phyloP scores from a whole-genome alignment of 306 rosid genomes.

The barrel medic (Medicago truncatula) region DNA sequence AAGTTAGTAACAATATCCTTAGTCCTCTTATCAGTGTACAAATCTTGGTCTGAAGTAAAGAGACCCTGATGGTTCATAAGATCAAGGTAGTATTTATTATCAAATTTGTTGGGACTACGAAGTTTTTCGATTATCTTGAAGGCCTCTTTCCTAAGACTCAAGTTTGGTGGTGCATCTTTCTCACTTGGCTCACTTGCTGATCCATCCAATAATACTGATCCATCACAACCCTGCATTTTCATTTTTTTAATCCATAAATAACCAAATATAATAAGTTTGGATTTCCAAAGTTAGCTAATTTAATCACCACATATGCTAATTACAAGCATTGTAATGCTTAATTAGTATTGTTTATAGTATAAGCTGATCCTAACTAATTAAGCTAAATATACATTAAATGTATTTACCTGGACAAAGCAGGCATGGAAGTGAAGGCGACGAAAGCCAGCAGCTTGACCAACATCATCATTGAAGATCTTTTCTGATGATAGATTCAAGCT shows the following conservation, averaged over 20 bases:
- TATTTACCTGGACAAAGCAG: constrained; percentile 77
- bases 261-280: not conserved
- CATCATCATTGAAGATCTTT: constrained; percentile 50
- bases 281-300: no score
- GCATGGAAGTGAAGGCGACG: constrained; percentile 82
- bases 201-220: constrained; percentile 68
- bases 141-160: constrained; percentile 51
- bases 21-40: constrained; percentile 56
- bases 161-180: constrained; percentile 65
- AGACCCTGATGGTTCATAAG: constrained; percentile 71
- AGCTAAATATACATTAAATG: not conserved
- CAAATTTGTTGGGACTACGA: constrained; percentile 66
- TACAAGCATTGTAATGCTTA: not conserved
- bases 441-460: constrained; percentile 78
- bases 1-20: constrained; percentile 57
- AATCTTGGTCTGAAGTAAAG: constrained; percentile 73
- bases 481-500: constrained; percentile 57
- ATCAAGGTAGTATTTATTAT: constrained; percentile 69
- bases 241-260: not conserved
- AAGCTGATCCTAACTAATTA: not conserved
- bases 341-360: no score
- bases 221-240: constrained; percentile 73
- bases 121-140: constrained; percentile 62
- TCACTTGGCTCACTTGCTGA: constrained; percentile 69
- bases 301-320: no score